Evolutionary conservation across 2,329 filamentous ascomycete genomes (phyloP).

Genomic region (Colletotrichum karsti): DNA sequence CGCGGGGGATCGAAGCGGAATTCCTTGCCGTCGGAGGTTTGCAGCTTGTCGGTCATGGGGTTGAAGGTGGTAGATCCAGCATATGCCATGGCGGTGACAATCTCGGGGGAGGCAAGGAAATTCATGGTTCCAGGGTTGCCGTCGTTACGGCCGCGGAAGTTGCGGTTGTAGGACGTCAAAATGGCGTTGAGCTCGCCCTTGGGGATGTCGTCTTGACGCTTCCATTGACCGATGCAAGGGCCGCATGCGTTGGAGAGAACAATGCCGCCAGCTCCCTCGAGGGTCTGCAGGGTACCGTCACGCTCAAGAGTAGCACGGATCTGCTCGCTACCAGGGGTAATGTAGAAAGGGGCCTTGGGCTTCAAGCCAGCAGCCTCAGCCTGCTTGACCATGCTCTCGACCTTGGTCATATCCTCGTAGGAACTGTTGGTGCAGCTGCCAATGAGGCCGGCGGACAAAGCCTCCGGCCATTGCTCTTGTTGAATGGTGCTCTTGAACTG

Average conservation of each 20-base stretch:
- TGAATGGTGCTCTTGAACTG: constrained; percentile 86
- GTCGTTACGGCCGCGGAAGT: constrained; percentile 97
- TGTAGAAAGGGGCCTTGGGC: constrained; percentile 91
- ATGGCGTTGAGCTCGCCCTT: constrained; percentile 95
- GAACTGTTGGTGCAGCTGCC: constrained; percentile 99
- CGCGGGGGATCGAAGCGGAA: constrained; percentile 88
- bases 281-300: constrained; percentile 86
- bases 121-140: constrained; percentile 98
- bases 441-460: constrained; percentile 91
- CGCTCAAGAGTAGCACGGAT: constrained; percentile 93
- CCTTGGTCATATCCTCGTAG: constrained; percentile 97
- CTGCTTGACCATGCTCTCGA: constrained; percentile 92
- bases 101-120: constrained; percentile 95
- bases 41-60: constrained; percentile 86
- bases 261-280: constrained; percentile 85
- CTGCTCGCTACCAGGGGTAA: constrained; percentile 96
- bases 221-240: constrained; percentile 95
- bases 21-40: constrained; percentile 78
- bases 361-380: constrained; percentile 88
- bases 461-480: constrained; percentile 88
- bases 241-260: constrained; percentile 96
- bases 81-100: constrained; percentile 96
- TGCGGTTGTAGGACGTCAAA: constrained; percentile 96
- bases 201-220: constrained; percentile 82
- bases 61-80: constrained; percentile 95